Conservation (phyloP, 1,139 yeast species). For the Starmera stellimalicola region DNA sequence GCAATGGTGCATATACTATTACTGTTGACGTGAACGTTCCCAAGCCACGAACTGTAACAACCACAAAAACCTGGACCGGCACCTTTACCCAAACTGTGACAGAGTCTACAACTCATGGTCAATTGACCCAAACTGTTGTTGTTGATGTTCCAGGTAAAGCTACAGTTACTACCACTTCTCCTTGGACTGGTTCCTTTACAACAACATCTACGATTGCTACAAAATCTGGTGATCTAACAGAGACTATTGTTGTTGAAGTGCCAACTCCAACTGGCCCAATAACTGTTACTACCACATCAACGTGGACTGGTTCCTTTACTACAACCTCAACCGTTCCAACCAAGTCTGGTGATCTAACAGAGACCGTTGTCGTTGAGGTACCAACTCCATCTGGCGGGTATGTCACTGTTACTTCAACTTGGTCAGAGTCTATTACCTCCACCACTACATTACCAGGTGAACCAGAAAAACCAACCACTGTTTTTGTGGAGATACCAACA, state of each 20-base stretch:
- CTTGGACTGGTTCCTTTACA: not conserved
- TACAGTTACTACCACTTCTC: not conserved
- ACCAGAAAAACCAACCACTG: not conserved
- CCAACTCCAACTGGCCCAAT: not conserved
- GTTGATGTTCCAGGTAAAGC: not conserved
- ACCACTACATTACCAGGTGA: not conserved
- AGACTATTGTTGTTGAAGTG: not conserved
- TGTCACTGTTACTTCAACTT: not conserved
- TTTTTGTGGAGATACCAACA: not conserved
- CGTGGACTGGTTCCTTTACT: not conserved
- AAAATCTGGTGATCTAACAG: not conserved
- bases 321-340: not conserved
- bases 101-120: not conserved
- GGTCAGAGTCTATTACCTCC: not conserved
- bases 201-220: not conserved
- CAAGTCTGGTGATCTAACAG: not conserved
- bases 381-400: not conserved
- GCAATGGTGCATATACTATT: not conserved
- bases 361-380: not conserved
- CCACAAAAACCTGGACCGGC: not conserved
- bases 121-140: not conserved
- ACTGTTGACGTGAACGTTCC: conserved; percentile 1
- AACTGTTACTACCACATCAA: not conserved
- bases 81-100: not conserved
- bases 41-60: not conserved